phyloP scores from a whole-genome alignment of 345 rosid genomes.

The Moricandia moricandioides region DNA sequence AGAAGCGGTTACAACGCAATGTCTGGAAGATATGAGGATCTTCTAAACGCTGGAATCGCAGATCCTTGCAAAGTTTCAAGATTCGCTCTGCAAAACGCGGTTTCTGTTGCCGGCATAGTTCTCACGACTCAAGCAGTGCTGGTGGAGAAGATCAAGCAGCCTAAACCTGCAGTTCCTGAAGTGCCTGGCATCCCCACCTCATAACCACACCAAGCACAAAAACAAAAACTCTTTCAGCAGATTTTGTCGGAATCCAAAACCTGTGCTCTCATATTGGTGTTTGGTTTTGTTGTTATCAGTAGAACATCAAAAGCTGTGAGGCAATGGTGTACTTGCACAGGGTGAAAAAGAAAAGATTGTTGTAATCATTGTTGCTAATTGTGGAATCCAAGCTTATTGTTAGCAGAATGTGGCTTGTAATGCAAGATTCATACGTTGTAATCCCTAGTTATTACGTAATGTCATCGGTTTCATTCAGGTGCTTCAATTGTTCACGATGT shows the following conservation, averaged over 20 bases:
- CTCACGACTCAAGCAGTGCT: constrained; percentile 84
- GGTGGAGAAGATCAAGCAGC: constrained; percentile 62
- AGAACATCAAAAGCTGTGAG: constrained; percentile 7
- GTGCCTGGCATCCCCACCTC: constrained; percentile 73
- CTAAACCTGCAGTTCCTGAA: constrained; percentile 56
- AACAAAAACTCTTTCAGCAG: constrained; percentile 1
- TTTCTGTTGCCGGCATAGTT: constrained; percentile 71
- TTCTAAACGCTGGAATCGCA: constrained; percentile 57
- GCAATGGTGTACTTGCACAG: constrained; percentile 2
- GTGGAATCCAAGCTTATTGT: not conserved
- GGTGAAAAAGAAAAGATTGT: not conserved
- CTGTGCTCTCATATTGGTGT: not conserved
- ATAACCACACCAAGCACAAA: constrained; percentile 8
- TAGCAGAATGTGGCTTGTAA: constrained; percentile 8
- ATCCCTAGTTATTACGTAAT: not conserved
- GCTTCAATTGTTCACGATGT: not conserved
- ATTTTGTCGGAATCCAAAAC: constrained; percentile 6
- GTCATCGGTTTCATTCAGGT: not conserved
- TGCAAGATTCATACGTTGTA: not conserved
- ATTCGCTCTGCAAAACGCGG: constrained; percentile 79
- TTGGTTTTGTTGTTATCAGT: not conserved
- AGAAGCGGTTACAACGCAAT: constrained; percentile 76
- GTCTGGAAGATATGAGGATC: constrained; percentile 73
- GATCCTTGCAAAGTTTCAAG: constrained; percentile 81
- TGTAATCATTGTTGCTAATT: constrained; percentile 1